These are phyloP conservation scores for Naematelia aurantialba DNA, from an alignment of 768 basidiomycete species.

Conservation along the genomic window DNA sequence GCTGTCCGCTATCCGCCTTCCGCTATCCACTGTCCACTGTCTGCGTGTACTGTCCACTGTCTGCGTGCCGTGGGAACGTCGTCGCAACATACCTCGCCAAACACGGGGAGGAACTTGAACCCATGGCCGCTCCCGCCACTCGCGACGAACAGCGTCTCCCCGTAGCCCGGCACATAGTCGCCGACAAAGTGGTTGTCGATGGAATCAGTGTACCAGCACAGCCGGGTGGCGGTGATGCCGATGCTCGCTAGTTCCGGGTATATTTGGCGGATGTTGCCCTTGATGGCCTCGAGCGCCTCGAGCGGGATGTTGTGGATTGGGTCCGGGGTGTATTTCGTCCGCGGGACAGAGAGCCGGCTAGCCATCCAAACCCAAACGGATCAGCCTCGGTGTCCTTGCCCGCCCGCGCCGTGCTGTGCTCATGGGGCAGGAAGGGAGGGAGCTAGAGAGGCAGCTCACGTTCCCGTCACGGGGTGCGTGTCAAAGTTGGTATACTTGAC, in stretches of 20 bases:
- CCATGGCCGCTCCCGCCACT: slow-evolving; percentile 29
- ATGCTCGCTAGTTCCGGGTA: slow-evolving; percentile 29
- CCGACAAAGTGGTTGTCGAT: slow-evolving; percentile 30
- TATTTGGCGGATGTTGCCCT: slow-evolving; percentile 15
- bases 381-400: neutral
- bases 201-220: slow-evolving; percentile 38
- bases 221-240: slow-evolving; percentile 25
- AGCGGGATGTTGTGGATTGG: slow-evolving; percentile 22
- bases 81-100: slow-evolving; percentile 22
- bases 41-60: too few relatives aligned
- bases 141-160: slow-evolving; percentile 22
- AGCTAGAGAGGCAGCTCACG: slow-evolving; percentile 14
- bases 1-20: too few relatives aligned
- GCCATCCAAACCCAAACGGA: neutral
- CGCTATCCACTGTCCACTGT: too few relatives aligned
- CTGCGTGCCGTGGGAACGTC: too few relatives aligned
- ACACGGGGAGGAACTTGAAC: slow-evolving; percentile 31
- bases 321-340: slow-evolving; percentile 21
- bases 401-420: too few relatives aligned
- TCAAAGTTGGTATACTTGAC: slow-evolving; percentile 32
- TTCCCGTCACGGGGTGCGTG: slow-evolving; percentile 22
- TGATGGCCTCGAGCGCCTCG: slow-evolving; percentile 23
- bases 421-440: slow-evolving; percentile 3
- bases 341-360: slow-evolving; percentile 24
- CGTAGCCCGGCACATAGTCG: slow-evolving; percentile 30